These are phyloP conservation scores for Hemerocallis citrina DNA, from an alignment of 106 monocot genomes.

Conservation along the genomic window DNA sequence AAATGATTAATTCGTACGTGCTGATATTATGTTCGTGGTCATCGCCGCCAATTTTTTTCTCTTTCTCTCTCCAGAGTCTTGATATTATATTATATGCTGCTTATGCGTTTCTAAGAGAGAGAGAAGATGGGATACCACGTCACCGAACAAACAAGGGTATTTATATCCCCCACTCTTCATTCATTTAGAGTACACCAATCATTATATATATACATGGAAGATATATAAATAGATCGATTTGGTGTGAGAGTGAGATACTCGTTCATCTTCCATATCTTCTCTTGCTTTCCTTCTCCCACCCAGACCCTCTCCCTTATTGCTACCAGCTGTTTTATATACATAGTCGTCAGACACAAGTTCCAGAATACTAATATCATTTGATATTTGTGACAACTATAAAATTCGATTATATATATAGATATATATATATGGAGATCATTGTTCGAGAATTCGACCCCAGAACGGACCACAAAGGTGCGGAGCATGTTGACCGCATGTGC, in stretches of 20 bases:
- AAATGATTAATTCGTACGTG: background rate
- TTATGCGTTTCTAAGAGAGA: background rate
- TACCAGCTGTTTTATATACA: too few species aligned
- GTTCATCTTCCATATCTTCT: too few species aligned
- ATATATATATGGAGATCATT: background rate
- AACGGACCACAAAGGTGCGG: conserved; percentile 9
- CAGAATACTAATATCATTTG: too few species aligned
- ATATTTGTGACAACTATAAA: too few species aligned
- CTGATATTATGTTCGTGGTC: background rate
- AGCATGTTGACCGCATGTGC: conserved; percentile 26
- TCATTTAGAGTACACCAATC: background rate
- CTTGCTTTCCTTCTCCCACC: too few species aligned
- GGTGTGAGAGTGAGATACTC: too few species aligned
- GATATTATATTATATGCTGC: background rate
- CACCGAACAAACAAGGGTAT: background rate
- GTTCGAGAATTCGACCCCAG: conserved; percentile 19
- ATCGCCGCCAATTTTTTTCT: background rate
- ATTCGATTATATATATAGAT: too few species aligned
- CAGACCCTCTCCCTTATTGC: too few species aligned
- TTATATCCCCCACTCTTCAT: background rate
- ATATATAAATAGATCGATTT: too few species aligned
- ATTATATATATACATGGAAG: too few species aligned
- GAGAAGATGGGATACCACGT: background rate
- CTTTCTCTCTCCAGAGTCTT: background rate
- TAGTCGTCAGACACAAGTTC: too few species aligned